These are phyloP conservation scores for Xylaria palmicola DNA, from an alignment of 495 filamentous ascomycete genomes.

Conservation along the genomic window DNA sequence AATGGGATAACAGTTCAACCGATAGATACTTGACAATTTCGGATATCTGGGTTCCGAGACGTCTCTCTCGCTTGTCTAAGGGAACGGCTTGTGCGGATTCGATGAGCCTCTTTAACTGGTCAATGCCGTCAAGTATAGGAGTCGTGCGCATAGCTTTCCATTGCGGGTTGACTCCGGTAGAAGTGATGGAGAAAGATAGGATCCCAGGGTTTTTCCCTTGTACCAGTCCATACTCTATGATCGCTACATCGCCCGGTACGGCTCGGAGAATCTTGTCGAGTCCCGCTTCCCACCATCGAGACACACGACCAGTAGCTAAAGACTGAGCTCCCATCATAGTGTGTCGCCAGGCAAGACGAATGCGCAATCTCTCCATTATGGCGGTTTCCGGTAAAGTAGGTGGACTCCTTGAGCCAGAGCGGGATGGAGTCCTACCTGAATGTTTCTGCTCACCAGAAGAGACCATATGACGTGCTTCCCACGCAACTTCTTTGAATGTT, in stretches of 20 bases:
- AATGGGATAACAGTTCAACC: not conserved
- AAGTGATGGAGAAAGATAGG: constrained; percentile 6
- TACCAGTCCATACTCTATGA: constrained; percentile 3
- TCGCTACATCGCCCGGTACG: not conserved
- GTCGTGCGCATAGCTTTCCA: not conserved
- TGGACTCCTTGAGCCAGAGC: not conserved
- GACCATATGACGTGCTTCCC: not conserved
- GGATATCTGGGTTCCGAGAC: not conserved
- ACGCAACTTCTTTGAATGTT: constrained; percentile 7
- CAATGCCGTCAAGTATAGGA: not conserved
- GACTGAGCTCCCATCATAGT: not conserved
- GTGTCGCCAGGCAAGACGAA: not conserved
- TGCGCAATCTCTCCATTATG: constrained; percentile 7
- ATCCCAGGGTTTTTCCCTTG: not conserved
- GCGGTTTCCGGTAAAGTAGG: not conserved
- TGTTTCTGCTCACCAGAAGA: not conserved
- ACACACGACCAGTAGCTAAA: not conserved
- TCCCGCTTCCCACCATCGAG: not conserved
- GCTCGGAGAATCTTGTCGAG: not conserved
- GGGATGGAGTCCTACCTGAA: not conserved
- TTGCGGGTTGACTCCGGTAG: not conserved
- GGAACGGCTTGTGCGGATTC: not conserved
- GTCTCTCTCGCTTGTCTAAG: not conserved
- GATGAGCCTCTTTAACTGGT: not conserved
- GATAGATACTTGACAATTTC: not conserved